phyloP scores from a whole-genome alignment of 2,329 filamentous ascomycete genomes.

The Didymellaceae sp. region DNA sequence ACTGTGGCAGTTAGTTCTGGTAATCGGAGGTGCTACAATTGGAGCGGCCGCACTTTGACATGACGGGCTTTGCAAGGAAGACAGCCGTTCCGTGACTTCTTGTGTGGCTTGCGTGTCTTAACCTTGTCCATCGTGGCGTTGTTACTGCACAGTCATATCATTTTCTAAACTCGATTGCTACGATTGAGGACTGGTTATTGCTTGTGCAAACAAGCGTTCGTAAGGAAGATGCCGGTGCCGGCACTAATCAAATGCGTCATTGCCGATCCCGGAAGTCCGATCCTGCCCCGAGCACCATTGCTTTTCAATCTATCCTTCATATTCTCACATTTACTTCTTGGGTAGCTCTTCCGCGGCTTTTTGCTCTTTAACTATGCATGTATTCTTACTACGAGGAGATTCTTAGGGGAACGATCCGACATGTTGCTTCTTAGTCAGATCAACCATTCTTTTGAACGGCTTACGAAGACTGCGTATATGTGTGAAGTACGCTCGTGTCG shows the following conservation, averaged over 20 bases:
- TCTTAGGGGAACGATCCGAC: no score
- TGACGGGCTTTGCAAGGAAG: slow-evolving; percentile 39
- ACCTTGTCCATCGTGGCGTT: slow-evolving; percentile 30
- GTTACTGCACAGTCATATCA: slow-evolving; percentile 7
- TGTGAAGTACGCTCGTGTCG: no score
- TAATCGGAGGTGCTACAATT: neutral
- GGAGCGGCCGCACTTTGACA: slow-evolving; percentile 31
- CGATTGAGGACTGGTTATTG: slow-evolving; percentile 13
- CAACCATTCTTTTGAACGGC: no score
- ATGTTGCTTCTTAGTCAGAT: no score
- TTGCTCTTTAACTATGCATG: no score
- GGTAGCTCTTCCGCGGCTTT: no score
- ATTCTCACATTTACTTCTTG: no score
- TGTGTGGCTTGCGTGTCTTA: slow-evolving; percentile 39
- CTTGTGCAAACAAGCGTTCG: slow-evolving; percentile 8
- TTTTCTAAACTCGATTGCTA: slow-evolving; percentile 1
- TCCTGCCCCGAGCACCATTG: neutral
- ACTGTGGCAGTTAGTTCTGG: slow-evolving; percentile 28
- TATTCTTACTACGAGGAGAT: no score
- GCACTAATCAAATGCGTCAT: slow-evolving; percentile 11
- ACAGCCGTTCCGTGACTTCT: slow-evolving; percentile 40
- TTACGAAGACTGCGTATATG: no score
- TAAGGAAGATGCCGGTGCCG: slow-evolving; percentile 10
- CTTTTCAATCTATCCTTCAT: no score
- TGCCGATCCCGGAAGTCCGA: slow-evolving; percentile 4